Base-by-base conservation (phyloP, 345 rosid genomes). In the Streptanthus diversifolius region DNA sequence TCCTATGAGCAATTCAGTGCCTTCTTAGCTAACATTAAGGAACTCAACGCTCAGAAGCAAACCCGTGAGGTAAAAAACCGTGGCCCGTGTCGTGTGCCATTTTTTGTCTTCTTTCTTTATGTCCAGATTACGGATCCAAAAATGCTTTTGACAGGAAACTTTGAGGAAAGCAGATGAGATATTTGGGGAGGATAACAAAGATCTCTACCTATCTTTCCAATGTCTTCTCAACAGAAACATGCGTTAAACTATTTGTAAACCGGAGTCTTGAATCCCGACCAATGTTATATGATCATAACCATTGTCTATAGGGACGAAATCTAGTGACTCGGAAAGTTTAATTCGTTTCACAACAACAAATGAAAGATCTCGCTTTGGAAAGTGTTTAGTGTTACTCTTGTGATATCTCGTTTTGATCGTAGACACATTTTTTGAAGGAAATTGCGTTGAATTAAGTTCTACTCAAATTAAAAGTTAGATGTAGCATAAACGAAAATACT, bases 1-100 rank as follows among this genome's bases (percentile, higher is more conserved):
- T 91, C 96, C 2, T 90, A 89, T 68, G 97, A 91, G 81, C 97
- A 91, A 51, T 95, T 95, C 81, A 90, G 96, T 85, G 88, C 97
- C 45, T 91, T 95, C 83, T 80, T 95, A 80, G 92, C 91, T 33
- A 91, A 85, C 84, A 85, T 95, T 77, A 95, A 95, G 83, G 95
- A 89, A 61, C 88, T 95, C 65, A 95, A 95, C 79, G 97, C 96
- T 39, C 96, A 86, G 60, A 90, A 88, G 83, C 96, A 95, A 85
- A 88, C 93, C 35, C 84, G 92, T 77, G 99, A 91, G 88, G 98
- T 93, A 74, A 72, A 10, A 48, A 27, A 27, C 41, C 27, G 30
- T 17, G 39, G 12, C 25, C 63, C 0, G 19, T 68, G 33, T 8
- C 0, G 19, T 68, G 33, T 8, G 5, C 21, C 35, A 63, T 30